A percentile compares a stretch with the other conserved stretches of the same genome.
Evolutionary conservation across 2,329 filamentous ascomycete species (phyloP).

Genomic region (Xylogone sp.): DNA sequence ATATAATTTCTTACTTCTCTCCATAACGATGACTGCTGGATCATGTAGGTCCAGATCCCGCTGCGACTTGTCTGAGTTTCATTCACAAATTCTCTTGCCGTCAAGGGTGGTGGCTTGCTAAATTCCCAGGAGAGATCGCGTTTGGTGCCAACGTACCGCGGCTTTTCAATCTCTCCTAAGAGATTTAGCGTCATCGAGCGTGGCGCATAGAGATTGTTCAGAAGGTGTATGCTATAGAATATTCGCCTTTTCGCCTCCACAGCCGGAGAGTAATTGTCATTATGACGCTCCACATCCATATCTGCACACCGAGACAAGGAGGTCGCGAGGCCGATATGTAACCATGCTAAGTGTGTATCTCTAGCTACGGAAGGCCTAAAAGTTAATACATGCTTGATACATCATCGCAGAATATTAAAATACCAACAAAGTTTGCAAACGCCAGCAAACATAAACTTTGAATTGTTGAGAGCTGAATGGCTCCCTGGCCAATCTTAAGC

Average conservation of each 20-base stretch:
- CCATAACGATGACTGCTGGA: constrained; percentile 16
- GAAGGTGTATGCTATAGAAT: constrained; percentile 16
- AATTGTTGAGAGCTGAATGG: constrained; percentile 16
- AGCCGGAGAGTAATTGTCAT: background rate
- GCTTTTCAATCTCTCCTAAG: constrained; percentile 19
- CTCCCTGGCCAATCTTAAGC: constrained; percentile 15
- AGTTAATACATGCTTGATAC: constrained; percentile 10
- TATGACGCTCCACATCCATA: background rate
- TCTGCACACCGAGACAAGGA: background rate
- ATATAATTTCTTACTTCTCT: constrained; percentile 14
- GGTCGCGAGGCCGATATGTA: constrained; percentile 2
- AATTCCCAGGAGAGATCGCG: constrained; percentile 8
- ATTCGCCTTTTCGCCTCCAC: background rate
- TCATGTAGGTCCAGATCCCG: constrained; percentile 19
- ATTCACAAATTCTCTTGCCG: constrained; percentile 5
- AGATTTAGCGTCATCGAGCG: constrained; percentile 15
- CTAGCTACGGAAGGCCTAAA: background rate
- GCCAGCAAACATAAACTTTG: constrained; percentile 21
- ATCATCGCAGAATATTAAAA: constrained; percentile 17
- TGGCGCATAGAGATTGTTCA: constrained; percentile 15
- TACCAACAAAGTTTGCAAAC: constrained; percentile 16
- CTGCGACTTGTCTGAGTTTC: background rate
- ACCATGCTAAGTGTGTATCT: constrained; percentile 1
- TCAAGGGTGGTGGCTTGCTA: constrained; percentile 9
- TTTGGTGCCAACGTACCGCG: constrained; percentile 14